Evolutionary conservation across 768 basidiomycete genomes (phyloP), one percentile per base, ranked within the genome.

Genomic region (Epithele typhae): DNA sequence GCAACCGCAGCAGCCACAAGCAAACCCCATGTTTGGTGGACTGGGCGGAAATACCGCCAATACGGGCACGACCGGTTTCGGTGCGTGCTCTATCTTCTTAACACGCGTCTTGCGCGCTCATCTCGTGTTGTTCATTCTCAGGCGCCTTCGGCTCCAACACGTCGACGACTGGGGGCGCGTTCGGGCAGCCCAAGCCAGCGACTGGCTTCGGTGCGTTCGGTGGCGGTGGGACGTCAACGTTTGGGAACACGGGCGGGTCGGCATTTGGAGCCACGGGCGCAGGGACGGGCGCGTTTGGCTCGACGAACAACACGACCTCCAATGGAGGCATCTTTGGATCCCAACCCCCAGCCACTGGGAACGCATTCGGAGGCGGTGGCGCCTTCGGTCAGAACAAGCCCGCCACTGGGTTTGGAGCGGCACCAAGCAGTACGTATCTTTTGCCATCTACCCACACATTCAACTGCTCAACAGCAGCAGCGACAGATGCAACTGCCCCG

Each of bases 11-110:
- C 76, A 76, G 56, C 76, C 75, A 2, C 75, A 73, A 53, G 76
- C 80, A 4, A 89, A 89, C 58, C 84, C 87, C 34, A 90, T 90
- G 85, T 91, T 90, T 63, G 87, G 87, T 40, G 78, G 75, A 51
- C 60, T 82, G 37, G 70, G 67, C 21, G 63, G 67, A 44, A 53
- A 45, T 46, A 65, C 65, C 45, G 59, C 69, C 17, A 61, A 65
- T 32, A 54, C 70, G 30, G 50, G 48, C 33, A 49, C 45, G 8
- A 54, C 65, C 32, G 67, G 65, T 15, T 73, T 74, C 54, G 71
- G 72, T 53, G 48, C 41, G 52, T 54, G 37, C 45, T 38, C 44
- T 51, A 38, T 25, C 40, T 21, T 40, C 43, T 39, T 25, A 33
- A 42, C 46, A 54, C 22, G 48, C 42, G 44, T 19, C 30, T 37